Conservation (phyloP, 2,329 filamentous ascomycete genomes). For the Fusarium sarcochroum region DNA sequence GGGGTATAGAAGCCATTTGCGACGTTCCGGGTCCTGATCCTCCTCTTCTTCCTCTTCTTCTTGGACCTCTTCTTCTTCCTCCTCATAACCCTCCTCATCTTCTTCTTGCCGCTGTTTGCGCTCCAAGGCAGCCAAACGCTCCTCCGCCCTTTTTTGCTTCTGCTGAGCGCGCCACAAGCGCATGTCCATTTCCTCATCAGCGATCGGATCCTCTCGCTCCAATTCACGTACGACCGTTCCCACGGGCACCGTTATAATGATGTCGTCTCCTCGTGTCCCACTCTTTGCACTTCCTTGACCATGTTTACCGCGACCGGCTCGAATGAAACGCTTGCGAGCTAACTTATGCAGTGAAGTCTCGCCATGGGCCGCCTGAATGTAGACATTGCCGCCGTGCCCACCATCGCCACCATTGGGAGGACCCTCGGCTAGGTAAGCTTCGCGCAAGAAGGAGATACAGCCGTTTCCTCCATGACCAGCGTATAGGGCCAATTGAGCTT, state of each 20-base stretch:
- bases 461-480: slow-evolving; percentile 90
- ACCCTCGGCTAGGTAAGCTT: slow-evolving; percentile 89
- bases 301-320: slow-evolving; percentile 81
- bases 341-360: slow-evolving; percentile 96
- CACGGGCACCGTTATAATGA: slow-evolving; percentile 91
- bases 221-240: slow-evolving; percentile 92
- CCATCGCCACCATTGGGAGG: slow-evolving; percentile 96
- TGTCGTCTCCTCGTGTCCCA: slow-evolving; percentile 86
- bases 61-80: slow-evolving; percentile 34
- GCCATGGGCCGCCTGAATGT: slow-evolving; percentile 91
- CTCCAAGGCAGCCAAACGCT: slow-evolving; percentile 55
- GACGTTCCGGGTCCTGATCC: slow-evolving; percentile 64
- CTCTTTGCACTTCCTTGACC: slow-evolving; percentile 81
- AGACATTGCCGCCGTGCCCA: slow-evolving; percentile 90
- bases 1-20: slow-evolving; percentile 91
- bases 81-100: slow-evolving; percentile 31
- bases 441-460: slow-evolving; percentile 93
- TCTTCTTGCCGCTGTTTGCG: slow-evolving; percentile 42
- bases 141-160: slow-evolving; percentile 52
- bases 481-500: slow-evolving; percentile 81
- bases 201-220: slow-evolving; percentile 80
- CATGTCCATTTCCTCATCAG: slow-evolving; percentile 68
- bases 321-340: slow-evolving; percentile 79
- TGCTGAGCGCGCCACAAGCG: slow-evolving; percentile 52
- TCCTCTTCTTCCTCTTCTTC: slow-evolving; percentile 57